Base-by-base conservation (phyloP, 768 basidiomycete genomes). In the Boletus insuetus region DNA sequence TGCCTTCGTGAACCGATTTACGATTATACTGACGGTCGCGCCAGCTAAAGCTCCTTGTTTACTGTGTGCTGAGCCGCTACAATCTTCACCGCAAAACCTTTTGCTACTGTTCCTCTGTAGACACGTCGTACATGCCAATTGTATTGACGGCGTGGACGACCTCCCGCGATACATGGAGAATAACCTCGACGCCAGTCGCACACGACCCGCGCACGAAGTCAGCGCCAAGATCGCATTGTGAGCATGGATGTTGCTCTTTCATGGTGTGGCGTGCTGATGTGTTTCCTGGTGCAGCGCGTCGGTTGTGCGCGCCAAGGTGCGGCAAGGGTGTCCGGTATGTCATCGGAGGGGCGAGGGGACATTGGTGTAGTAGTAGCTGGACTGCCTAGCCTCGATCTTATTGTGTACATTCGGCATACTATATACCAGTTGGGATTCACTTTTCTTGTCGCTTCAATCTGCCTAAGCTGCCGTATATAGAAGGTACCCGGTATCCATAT, bases 141-240 rank as follows among this genome's bases (percentile, higher is more conserved):
- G 94, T 61, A 82, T 87, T 1, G 82, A 77, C n/a, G 83, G 85
- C 11, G 79, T 78, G 6, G 83, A 85, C 37, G 74, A 82, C 3
- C 74, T 94, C 9, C 85, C 88, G 0, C 73, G 76, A 20, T 81
- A 82, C 53, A 77, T 80, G 9, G 89, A 91, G 53, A 77, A 77
- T 26, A 52, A 11, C n/a, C 20, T 80, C 16, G 77, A 77, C 16
- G 69, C 81, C 17, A 75, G 77, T 13, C 73, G 72, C 29, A 70
- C 74, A 51, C 70, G 47, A 50, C 69, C 53, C 63, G 69, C 53
- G 20, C 72, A 77, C 49, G 78, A 82, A 26, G 74, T 86, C 46
- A 85, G 84, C 61, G 83, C 82, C 32, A 90, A 85, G 69, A 84
- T 96, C 58, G 88, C 91, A 6, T 89, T 90, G 91, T 92, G 61